Evolutionary conservation across 441 rosid genomes (phyloP), one percentile per base, ranked within the genome.

Genomic region (Pelargonium hybrid): DNA sequence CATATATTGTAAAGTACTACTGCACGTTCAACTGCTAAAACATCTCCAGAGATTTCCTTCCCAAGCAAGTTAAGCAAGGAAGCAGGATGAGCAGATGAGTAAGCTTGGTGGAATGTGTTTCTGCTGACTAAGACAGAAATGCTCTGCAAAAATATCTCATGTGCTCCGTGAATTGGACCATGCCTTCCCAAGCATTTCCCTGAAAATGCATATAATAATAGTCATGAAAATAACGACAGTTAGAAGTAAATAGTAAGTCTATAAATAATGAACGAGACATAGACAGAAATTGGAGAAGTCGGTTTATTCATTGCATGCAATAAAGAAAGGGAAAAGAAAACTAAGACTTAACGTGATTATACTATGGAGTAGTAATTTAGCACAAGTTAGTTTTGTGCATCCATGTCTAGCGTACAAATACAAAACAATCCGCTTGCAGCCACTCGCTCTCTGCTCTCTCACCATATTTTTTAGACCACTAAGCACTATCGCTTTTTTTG

Each of bases 11-110:
- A 89, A 67, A 95, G 90, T 65, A 87, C 66, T 65, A 77, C 76
- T 57, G 93, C 96, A 66, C 87, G 92, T 73, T 95, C 96, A 77
- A 89, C 71, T 50, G 88, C 87, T 66, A 95, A 86, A 57, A 81
- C 72, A 83, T 90, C 93, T 63, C 81, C 83, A 21, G 76, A 26
- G 59, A 79, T 74, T 74, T 94, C 95, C 76, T 82, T 83, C 47
- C 84, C 90, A 59, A 90, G 81, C 77, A 87, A 80, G 75, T 87
- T 88, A 82, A 89, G 85, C 82, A 90, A 75, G 76, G 77, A 66
- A 14, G 76, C n/a, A 37, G 37, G 67, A 6, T 80, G 71, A 73
- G 70, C 71, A 47, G 90, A 70, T 75, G 81, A 74, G 63, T 68
- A 61, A 68, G 71, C 70, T 72, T 73, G 84, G 69, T 65, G 43